Base-by-base conservation (phyloP, 495 filamentous ascomycete genomes). In the Penicillium egyptiacum region DNA sequence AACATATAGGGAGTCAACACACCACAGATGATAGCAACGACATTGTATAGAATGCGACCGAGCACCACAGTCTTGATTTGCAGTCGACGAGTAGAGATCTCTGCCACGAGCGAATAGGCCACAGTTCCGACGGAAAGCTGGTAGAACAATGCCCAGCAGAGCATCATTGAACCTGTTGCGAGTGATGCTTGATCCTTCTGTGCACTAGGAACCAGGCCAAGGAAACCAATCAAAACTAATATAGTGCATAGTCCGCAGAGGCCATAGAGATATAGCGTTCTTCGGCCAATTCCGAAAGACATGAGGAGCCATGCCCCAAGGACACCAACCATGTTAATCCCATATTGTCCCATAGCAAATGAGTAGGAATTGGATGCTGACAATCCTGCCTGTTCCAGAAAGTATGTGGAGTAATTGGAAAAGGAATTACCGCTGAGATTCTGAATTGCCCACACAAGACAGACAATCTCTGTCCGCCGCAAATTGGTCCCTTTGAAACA, bases 81-180 rank as follows among this genome's bases (percentile, higher is more conserved):
- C 5, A 89, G 74, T 4, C 86, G 75, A 28, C 82, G 75, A 1
- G 85, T 83, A 3, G 84, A 82, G n/a, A 87, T 71, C 58, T 88
- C 86, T 35, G 80, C 76, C 20, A 88, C 85, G 35, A 89, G 74
- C 11, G 81, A 83, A 66, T 86, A 88, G 59, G 81, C 84, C 14
- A 87, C 81, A 1, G 85, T 86, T 0, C 86, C 86, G 23, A 89
- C 81, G 0, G 84, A 83, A 35, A 82, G 67, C 59, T 87, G 79
- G 64, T 89, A 89, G 65, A 23, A 67, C 6, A 35, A 35, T 35
- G 33, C 33, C 33, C 33, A 35, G 14, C 33, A 35, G 33, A 35
- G 33, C 33, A 35, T 35, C 33, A 35, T 12, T 35, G 33, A 35
- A 12, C 33, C 33, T 35, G 33, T 35, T 35, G 33, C 33, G 33